A percentile compares a stretch with the other conserved stretches of the same genome.
Evolutionary conservation across 495 filamentous ascomycete species (phyloP).

Genomic region (Aspergillus homomorphus): DNA sequence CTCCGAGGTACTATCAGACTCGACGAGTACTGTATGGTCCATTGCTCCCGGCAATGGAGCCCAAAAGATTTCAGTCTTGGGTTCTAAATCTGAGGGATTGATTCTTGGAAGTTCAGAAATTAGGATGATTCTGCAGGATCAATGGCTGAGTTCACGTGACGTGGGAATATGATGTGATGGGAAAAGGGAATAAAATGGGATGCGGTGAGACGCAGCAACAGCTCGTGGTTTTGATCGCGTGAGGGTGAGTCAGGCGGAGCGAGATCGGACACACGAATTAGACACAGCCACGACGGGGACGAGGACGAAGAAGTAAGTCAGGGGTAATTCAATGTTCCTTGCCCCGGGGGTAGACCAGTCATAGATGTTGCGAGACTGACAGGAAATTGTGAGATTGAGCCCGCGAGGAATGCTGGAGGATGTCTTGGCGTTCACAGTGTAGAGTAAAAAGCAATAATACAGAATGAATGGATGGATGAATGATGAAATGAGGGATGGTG

Average conservation of each 20-base stretch:
- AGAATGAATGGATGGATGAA: too few species aligned
- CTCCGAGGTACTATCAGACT: conserved; percentile 39
- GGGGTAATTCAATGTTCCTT: background rate
- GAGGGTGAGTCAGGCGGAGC: background rate
- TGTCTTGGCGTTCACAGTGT: background rate
- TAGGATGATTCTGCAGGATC: conserved; percentile 5
- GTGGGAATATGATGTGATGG: background rate
- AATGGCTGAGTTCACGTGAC: conserved; percentile 14
- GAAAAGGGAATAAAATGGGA: background rate
- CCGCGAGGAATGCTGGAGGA: background rate
- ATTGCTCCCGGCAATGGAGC: conserved; percentile 24
- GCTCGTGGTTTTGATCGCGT: background rate
- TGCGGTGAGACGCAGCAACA: background rate
- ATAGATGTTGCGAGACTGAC: background rate
- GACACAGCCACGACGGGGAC: background rate
- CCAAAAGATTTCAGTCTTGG: conserved; percentile 19
- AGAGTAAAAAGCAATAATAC: background rate
- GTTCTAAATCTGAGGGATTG: background rate
- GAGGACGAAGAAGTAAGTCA: background rate
- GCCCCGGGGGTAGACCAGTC: background rate
- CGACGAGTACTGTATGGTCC: conserved; percentile 33
- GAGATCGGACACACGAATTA: background rate
- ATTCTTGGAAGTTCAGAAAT: background rate
- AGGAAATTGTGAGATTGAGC: background rate
- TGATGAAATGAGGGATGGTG: too few species aligned